These are phyloP conservation scores for Russula brevipes DNA, from an alignment of 768 basidiomycete genomes.

Conservation along the genomic window DNA sequence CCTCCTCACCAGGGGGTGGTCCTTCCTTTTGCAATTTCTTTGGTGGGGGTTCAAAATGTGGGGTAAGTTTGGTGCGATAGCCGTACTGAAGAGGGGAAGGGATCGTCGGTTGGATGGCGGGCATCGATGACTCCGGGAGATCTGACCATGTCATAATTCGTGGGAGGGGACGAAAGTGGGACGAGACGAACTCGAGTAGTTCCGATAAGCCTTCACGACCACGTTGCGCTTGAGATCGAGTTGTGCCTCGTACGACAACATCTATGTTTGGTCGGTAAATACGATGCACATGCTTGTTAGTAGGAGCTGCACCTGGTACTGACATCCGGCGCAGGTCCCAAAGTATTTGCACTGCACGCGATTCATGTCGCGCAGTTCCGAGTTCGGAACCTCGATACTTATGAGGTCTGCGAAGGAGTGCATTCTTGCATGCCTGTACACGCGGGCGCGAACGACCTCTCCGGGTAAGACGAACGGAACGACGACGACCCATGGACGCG, in stretches of 20 bases:
- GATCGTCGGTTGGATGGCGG: slow-evolving; percentile 65
- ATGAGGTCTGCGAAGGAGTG: slow-evolving; percentile 76
- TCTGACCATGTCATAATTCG: slow-evolving; percentile 34
- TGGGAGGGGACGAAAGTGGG: slow-evolving; percentile 4
- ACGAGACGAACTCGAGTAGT: slow-evolving; percentile 52
- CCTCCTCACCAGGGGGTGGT: slow-evolving; percentile 11
- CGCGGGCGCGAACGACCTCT: slow-evolving; percentile 66
- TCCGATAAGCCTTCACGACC: slow-evolving; percentile 75
- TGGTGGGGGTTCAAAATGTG: slow-evolving; percentile 84
- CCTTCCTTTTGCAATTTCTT: slow-evolving; percentile 35
- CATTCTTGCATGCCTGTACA: slow-evolving; percentile 66
- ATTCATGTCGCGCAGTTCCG: slow-evolving; percentile 56
- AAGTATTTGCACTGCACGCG: slow-evolving; percentile 81
- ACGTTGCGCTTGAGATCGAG: slow-evolving; percentile 83
- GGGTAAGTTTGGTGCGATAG: slow-evolving; percentile 96
- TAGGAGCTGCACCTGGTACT: slow-evolving; percentile 70
- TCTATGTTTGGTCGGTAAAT: slow-evolving; percentile 38
- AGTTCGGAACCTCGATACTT: slow-evolving; percentile 57
- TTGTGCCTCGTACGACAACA: slow-evolving; percentile 84
- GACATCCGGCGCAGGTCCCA: slow-evolving; percentile 86
- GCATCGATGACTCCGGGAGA: slow-evolving; percentile 52
- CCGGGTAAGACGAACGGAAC: slow-evolving; percentile 82
- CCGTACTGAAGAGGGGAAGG: slow-evolving; percentile 85
- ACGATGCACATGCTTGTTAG: background rate
- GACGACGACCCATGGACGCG: slow-evolving; percentile 72